Evolutionary conservation across 2,329 filamentous ascomycete genomes (phyloP).

Genomic region (Epichloe bromicola): DNA sequence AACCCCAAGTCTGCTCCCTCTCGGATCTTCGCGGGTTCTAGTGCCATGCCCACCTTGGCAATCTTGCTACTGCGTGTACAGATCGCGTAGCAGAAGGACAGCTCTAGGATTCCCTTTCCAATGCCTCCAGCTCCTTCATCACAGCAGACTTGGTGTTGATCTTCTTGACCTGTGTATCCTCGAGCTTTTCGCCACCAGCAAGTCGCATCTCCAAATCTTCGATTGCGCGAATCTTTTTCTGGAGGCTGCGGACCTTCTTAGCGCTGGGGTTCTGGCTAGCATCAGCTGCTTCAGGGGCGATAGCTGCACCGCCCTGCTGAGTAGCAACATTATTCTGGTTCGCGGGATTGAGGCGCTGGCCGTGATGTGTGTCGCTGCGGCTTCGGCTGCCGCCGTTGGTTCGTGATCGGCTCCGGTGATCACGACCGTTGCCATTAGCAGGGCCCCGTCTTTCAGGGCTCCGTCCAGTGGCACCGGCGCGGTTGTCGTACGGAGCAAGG

Average conservation of each 20-base stretch:
- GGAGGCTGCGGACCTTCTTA: constrained; percentile 84
- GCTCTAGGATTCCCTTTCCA: constrained; percentile 24
- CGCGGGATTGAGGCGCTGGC: constrained; percentile 15
- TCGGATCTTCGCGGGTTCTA: not conserved
- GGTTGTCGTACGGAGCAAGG: constrained; percentile 31
- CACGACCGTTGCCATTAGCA: constrained; percentile 20
- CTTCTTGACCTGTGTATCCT: constrained; percentile 98
- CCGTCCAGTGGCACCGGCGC: constrained; percentile 29
- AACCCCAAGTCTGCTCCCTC: not conserved
- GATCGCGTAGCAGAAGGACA: not conserved
- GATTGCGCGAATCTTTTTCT: constrained; percentile 97
- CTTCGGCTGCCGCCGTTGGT: constrained; percentile 38
- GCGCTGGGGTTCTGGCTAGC: constrained; percentile 57
- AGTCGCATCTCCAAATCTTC: constrained; percentile 96
- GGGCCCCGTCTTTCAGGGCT: constrained; percentile 54
- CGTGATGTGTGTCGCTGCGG: constrained; percentile 38
- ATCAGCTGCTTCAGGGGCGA: constrained; percentile 20
- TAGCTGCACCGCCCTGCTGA: constrained; percentile 30
- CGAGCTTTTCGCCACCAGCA: constrained; percentile 87
- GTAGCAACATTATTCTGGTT: constrained; percentile 13
- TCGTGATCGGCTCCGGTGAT: constrained; percentile 45
- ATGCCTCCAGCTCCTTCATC: constrained; percentile 62
- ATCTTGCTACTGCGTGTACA: not conserved
- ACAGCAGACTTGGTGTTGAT: constrained; percentile 80
- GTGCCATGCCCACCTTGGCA: not conserved